Evolutionary conservation across 2,329 filamentous ascomycete species (phyloP), one percentile per base, ranked within the genome.

Genomic region (Endothia cerciana): DNA sequence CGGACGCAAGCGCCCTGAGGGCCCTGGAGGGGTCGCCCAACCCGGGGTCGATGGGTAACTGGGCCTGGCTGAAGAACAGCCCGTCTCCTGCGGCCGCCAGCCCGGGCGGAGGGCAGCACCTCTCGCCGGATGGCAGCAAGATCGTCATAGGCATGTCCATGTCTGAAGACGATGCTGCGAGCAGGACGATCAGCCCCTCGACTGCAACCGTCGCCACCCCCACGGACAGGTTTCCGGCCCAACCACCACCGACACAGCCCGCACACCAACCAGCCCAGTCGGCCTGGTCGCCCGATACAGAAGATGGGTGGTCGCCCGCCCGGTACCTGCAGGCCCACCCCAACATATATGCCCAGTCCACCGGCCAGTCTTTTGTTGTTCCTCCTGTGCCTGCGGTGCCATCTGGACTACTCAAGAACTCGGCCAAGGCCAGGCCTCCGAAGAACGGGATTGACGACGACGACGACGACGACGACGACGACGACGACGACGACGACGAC

Each of bases 81-180:
- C 76, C 76, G 55, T 71, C 70, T 40, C 38, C 60, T 30, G 43
- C 41, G 38, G 55, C 41, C 30, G 40, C 57, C 51, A 61, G 60
- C 2, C 51, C 60, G 51, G n/a, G 33, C 40, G 25, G 22, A 6
- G 36, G 40, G 17, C 74, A 75, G 13, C 86, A 87, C 68, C 80
- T 91, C 4, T 91, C 90, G 17, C 90, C 90, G 0, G 85, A 84
- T 65, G 87, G 90, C 71, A 82, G 87, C n/a, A 88, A 88, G 1
- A 93, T 93, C 66, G 83, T 90, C 51, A 93, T 92, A 69, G 90
- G 90, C 15, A 87, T 93, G 60, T 84, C 86, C 17, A 79, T 92
- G 56, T 85, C 89, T 2, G 84, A 86, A 17, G 83, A 85, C 56
- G 77, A 80, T 41, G 69, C 79, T 36, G 76, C 72, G 70, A 78